Evolutionary conservation across 2,329 filamentous ascomycete species (phyloP), one percentile per base, ranked within the genome.

Genomic region (Elsinoe ampelina): DNA sequence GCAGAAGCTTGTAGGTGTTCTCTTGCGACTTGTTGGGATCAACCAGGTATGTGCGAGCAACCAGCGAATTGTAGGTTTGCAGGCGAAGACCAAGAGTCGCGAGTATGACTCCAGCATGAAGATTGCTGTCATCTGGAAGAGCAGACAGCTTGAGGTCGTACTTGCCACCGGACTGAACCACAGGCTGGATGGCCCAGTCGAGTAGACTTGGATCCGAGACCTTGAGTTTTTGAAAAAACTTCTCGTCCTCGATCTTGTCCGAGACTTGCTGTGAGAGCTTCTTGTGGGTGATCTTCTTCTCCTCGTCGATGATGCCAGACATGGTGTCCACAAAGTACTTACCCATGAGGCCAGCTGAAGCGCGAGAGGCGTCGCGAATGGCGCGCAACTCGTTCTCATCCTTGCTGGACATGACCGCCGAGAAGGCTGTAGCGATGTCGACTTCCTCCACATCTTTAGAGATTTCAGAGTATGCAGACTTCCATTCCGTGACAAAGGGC

Each of bases 271-370:
- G 84, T n/a, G 88, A 84, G 6, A 98, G 80, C 1, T 80, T 80
- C 62, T 85, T 88, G 73, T 98, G 93, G 61, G 90, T 93, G 68
- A 97, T 89, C 69, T 95, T 95, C 77, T 95, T 96, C 71, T 97
- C 95, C 63, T 91, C 86, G 67, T 98, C 93, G 59, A 98, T 82
- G 54, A 97, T 86, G 64, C 87, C 86, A 52, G 92, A 95, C 91
- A 98, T 97, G 70, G 96, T 91, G 68, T 98, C 93, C 62, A 98
- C 85, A 70, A 97, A 97, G 72, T 93, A 98, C 59, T 92, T 89
- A 52, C 89, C 89, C 85, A 97, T 95, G 59, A 97, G 77, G 58
- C 90, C 91, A 62, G 95, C 92, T 64, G 91, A 96, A 47, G 93
- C 92, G 68, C 93, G 87, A 57, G 93, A 93, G 3, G 92, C 90